These are phyloP conservation scores for Cystofilobasidium ferigula DNA, from an alignment of 768 basidiomycete genomes.

Conservation along the genomic window DNA sequence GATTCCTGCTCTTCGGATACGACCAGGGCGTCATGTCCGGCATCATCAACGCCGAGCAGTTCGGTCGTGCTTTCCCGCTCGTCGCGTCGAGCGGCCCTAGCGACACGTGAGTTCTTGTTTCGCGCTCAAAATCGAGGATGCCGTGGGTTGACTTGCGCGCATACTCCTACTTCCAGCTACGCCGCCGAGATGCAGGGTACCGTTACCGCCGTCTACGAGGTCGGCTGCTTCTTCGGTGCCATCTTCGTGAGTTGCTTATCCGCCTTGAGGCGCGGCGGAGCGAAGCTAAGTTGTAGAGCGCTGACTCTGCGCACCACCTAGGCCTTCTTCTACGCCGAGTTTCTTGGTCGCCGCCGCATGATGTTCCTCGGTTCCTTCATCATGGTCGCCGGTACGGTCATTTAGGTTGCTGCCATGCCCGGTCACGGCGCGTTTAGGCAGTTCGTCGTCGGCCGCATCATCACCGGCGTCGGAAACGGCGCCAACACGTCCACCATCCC, in stretches of 20 bases:
- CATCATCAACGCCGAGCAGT: slow-evolving; percentile 33
- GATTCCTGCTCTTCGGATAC: slow-evolving; percentile 13
- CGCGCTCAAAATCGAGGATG: slow-evolving; percentile 27
- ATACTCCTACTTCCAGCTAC: neutral
- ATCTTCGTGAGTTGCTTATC: slow-evolving; percentile 30
- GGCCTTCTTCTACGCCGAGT: slow-evolving; percentile 38
- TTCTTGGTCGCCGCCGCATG: slow-evolving; percentile 39
- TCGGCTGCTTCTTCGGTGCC: slow-evolving; percentile 39
- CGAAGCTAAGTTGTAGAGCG: too few species aligned
- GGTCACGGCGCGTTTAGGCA: slow-evolving; percentile 36
- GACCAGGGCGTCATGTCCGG: slow-evolving; percentile 36
- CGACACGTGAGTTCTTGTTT: slow-evolving; percentile 19
- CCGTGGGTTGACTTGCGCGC: neutral
- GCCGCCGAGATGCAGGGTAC: slow-evolving; percentile 27
- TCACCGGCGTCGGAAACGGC: slow-evolving; percentile 33
- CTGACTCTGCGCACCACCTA: too few species aligned
- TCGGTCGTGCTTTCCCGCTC: slow-evolving; percentile 23
- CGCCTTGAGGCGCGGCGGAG: too few species aligned
- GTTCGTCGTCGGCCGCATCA: slow-evolving; percentile 38
- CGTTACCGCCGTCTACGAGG: slow-evolving; percentile 34
- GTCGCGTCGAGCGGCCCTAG: neutral
- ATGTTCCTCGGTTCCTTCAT: slow-evolving; percentile 30
- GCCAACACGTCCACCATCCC: slow-evolving; percentile 44
- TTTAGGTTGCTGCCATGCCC: slow-evolving; percentile 39
- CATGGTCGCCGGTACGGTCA: slow-evolving; percentile 41